Evolutionary conservation across 1,284 basidiomycete genomes (phyloP), one percentile per base, ranked within the genome.

Genomic region (Trametes sp.): DNA sequence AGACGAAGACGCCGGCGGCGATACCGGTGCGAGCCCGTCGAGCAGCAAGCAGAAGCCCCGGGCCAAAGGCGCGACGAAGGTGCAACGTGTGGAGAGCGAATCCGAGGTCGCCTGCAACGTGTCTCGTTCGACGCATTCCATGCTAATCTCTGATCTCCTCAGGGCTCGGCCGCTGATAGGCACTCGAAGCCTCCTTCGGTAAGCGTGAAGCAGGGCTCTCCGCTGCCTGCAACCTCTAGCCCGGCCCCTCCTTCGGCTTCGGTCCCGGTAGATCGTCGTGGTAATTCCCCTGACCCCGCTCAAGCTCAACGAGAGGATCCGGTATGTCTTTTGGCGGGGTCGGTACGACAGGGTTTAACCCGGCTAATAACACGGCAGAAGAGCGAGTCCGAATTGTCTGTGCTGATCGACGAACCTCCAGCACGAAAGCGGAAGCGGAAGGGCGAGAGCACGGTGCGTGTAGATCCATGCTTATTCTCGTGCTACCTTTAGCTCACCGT

Each of bases 361-460:
- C 28, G 14, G 28, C 28, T 6, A 16, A 4, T 29, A 11, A 4
- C 59, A 4, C 48, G 28, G 28, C 44, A 79, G 75, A 77, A 84
- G 74, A 85, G 83, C 71, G 87, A 86, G 42, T 86, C 87, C 2
- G 87, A 89, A 58, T 68, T 87, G 53, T 88, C 87, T 4, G 82
- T 83, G 5, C 77, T 89, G 13, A 76, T 84, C 35, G 87, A 89
- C 61, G 86, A 86, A 44, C 80, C 82, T 10, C 82, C 81, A 0
- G 83, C 82, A 71, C 59, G 70, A 69, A 65, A 59, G 52, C 71
- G 70, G 28, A 63, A 61, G 36, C 76, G 75, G 70, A 75, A 75
- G 50, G 75, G 73, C 33, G 80, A 78, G 69, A 78, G 76, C 44
- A 64, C 53, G 62, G 71, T 71, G 28, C 9, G 64, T 61, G 4